Conservation (phyloP, 106 monocot genomes). For the Apostasia shenzhenica region DNA sequence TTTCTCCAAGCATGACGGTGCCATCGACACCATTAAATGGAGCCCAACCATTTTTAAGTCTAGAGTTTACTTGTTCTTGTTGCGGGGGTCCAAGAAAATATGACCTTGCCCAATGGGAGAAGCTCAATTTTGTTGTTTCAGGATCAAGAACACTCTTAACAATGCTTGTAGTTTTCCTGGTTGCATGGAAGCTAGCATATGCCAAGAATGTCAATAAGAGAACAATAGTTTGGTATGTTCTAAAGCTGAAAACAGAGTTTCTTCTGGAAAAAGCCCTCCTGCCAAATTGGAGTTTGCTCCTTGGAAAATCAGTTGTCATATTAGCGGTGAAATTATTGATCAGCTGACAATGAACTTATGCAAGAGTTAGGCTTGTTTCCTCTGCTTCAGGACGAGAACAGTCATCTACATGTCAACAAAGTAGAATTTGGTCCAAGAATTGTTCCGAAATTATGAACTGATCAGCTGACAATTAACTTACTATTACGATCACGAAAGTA, state of each 20-base stretch:
- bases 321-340: background rate
- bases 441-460: too few relatives aligned
- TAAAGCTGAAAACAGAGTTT: conserved; percentile 31
- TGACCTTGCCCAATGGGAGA: conserved; percentile 16
- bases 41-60: conserved; percentile 54
- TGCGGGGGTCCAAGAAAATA: conserved; percentile 5
- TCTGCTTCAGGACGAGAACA: background rate
- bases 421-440: background rate
- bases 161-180: conserved; percentile 58
- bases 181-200: conserved; percentile 80
- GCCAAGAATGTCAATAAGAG: conserved; percentile 65
- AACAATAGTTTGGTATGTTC: conserved; percentile 61
- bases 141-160: conserved; percentile 49
- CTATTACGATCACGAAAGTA: background rate
- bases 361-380: too few relatives aligned
- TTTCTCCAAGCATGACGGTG: conserved; percentile 70
- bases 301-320: conserved; percentile 12
- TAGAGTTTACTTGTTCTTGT: conserved; percentile 4
- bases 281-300: conserved; percentile 38
- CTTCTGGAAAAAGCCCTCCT: conserved; percentile 25
- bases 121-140: conserved; percentile 20
- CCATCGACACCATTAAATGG: conserved; percentile 62
- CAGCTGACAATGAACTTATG: background rate
- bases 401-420: background rate
- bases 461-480: background rate